Evolutionary conservation across 768 basidiomycete species (phyloP).

Genomic region (Termitomyces sp.): DNA sequence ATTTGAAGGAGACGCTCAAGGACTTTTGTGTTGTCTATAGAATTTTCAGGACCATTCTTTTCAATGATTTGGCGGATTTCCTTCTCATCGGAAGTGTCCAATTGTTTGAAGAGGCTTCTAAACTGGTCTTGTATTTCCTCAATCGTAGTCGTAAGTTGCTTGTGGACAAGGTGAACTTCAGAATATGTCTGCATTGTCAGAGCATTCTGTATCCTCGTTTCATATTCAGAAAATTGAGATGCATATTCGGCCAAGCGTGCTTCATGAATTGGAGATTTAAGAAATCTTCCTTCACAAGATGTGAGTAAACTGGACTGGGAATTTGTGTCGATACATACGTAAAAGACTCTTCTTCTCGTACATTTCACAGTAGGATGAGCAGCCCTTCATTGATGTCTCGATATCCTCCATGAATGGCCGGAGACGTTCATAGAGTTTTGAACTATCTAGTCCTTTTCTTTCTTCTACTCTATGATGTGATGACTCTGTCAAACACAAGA

Average conservation of each 20-base stretch:
- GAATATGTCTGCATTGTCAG: not conserved
- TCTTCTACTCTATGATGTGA: not conserved
- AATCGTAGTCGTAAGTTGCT: no score
- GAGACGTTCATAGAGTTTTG: not conserved
- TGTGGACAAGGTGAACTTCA: no score
- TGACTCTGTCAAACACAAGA: not conserved
- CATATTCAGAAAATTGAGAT: not conserved
- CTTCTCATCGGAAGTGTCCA: slow-evolving; percentile 2
- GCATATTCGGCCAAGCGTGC: not conserved
- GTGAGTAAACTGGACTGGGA: not conserved
- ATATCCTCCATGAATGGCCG: not conserved
- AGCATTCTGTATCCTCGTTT: not conserved
- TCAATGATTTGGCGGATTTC: not conserved
- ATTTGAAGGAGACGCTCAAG: not conserved
- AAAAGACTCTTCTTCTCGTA: not conserved
- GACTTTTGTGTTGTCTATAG: not conserved
- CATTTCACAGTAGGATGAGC: not conserved
- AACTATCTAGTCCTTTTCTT: not conserved
- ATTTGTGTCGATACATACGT: not conserved
- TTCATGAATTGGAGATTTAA: not conserved
- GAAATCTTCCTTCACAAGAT: not conserved
- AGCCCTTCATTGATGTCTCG: not conserved
- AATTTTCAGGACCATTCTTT: not conserved
- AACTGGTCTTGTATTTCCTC: not conserved
- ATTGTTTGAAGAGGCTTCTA: not conserved